Conservation (phyloP, 192 early-diverging fungal species). For the Coemansia sp. region DNA sequence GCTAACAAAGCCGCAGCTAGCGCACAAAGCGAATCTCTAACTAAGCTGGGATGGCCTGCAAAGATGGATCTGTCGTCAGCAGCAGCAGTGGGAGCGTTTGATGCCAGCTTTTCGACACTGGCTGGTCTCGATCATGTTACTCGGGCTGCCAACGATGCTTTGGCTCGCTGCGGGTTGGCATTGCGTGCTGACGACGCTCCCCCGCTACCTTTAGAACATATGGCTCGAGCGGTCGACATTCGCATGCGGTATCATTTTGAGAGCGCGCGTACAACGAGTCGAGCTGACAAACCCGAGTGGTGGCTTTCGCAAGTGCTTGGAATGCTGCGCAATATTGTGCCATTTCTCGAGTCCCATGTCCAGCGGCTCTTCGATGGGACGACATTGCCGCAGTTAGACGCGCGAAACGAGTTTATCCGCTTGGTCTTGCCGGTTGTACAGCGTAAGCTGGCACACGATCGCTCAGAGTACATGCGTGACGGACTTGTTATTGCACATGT, state of each 20-base stretch:
- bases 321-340: conserved; percentile 62
- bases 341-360: conserved; percentile 64
- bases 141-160: conserved; percentile 14
- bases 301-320: conserved; percentile 64
- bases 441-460: conserved; percentile 61
- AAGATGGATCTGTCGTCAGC: conserved; percentile 38
- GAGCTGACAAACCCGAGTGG: conserved; percentile 85
- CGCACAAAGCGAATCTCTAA: conserved; percentile 27
- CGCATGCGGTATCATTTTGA: conserved; percentile 79
- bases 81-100: conserved; percentile 26
- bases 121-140: conserved; percentile 30
- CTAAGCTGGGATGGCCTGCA: conserved; percentile 42
- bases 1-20: conserved; percentile 29
- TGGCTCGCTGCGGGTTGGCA: conserved; percentile 13
- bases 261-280: conserved; percentile 66
- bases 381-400: conserved; percentile 49
- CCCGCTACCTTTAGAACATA: conserved; percentile 52
- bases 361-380: conserved; percentile 64
- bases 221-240: conserved; percentile 64
- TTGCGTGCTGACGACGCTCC: conserved; percentile 17
- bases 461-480: conserved; percentile 55
- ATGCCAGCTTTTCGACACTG: conserved; percentile 35
- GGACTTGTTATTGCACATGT: conserved; percentile 68
- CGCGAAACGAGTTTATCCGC: conserved; percentile 70
- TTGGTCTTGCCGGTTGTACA: conserved; percentile 59